Evolutionary conservation across 176 grass and related monocot species (phyloP).

Genomic region (Thalia dealbata): DNA sequence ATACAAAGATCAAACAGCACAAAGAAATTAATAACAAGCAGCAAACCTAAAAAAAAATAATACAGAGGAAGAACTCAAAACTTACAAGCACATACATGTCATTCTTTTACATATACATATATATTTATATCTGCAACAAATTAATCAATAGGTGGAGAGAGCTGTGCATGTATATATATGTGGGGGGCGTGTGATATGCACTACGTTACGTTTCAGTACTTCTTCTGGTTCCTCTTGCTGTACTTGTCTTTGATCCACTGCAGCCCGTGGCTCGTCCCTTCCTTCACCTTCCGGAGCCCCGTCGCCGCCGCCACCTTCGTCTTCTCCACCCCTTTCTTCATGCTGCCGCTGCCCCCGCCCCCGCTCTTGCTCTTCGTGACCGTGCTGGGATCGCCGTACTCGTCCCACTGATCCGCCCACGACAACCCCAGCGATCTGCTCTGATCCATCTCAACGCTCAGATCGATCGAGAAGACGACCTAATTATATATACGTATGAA

Average conservation of each 20-base stretch:
- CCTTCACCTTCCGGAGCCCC: conserved; percentile 74
- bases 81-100: no score
- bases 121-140: no score
- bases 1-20: no score
- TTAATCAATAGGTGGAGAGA: no score
- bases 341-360: background rate
- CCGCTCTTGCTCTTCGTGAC: background rate
- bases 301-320: conserved; percentile 45
- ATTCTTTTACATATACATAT: no score
- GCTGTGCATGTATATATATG: no score
- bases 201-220: background rate
- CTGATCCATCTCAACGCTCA: conserved; percentile 13
- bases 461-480: no score
- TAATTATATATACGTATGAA: no score
- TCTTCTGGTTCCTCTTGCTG: conserved; percentile 35
- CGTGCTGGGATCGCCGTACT: background rate
- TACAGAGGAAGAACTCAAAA: no score
- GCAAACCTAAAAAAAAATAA: no score
- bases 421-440: conserved; percentile 20
- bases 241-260: conserved; percentile 87
- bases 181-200: no score
- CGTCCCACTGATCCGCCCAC: conserved; percentile 46
- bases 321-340: conserved; percentile 34
- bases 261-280: conserved; percentile 44
- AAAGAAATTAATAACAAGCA: no score